Evolutionary conservation across 176 grass and related monocot species (phyloP), one percentile per base, ranked within the genome.

Genomic region (Oropetium thomaeum): DNA sequence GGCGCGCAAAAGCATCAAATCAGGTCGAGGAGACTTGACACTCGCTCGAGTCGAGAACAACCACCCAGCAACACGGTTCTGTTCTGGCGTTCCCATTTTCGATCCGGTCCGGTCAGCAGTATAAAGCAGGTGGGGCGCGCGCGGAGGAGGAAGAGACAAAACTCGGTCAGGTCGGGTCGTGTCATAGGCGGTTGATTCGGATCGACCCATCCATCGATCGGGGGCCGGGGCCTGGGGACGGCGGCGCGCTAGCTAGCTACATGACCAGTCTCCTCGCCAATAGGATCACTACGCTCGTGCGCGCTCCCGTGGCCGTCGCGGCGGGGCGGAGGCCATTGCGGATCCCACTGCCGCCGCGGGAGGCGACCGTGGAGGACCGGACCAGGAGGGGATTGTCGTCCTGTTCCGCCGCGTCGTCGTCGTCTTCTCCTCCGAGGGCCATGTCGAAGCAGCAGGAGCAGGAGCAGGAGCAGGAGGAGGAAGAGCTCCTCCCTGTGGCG

Each of bases 251-350:
- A 37, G 20, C 65, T 81, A 69, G 52, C 69, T 54, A 38, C 75
- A 84, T 80, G 76, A 84, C 52, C 75, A 58, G 63, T 75, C 33
- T 88, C 71, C 33, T 83, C 71, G 75, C 62, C 63, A 74, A 41
- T 15, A 67, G 69, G 74, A 68, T 61, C 35, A 30, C 62, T 57
- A 83, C 75, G 10, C 69, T 83, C 75, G 52, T 39, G 74, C 82
- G 82, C 45, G 48, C 73, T 52, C 20, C 65, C 63, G 69, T 69
- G 57, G 58, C 74, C 61, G 49, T 14, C 65, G 39, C 75, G n/a
- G 45, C 32, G 5, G 47, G 22, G 40, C 28, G 81, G 25, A 38
- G 81, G 13, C 12, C 68, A 70, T 65, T 81, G 57, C 41, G 54
- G 33, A 39, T 75, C 40, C 19, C 16, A 23, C 45, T 9, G 1